Evolutionary conservation across 2,329 filamentous ascomycete genomes (phyloP), one percentile per base, ranked within the genome.

Genomic region (Apiospora pterosperma): DNA sequence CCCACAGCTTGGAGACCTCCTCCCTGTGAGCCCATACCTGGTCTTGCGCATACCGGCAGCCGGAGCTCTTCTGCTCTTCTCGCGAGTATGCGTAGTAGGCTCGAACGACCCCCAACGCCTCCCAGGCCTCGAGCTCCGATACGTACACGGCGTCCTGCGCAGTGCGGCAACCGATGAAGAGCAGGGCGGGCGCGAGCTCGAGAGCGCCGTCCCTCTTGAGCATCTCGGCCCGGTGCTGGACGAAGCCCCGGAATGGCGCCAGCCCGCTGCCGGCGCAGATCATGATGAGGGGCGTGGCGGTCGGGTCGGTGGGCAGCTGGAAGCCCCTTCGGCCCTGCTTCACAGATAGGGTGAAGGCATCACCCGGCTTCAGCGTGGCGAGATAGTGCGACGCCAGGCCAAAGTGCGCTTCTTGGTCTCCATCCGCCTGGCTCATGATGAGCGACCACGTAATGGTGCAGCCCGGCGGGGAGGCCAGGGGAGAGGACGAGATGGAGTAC

Each of bases 401-500:
- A 23, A 78, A 68, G 68, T 77, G 76, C 38, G 71, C 70, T 23
- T 62, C 61, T 25, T 63, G 52, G 12, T 63, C 63, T 4, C 63
- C 63, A 21, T 63, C 60, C 0, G 80, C 77, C 0, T 78, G 77
- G 2, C 77, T 76, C 62, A 82, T 80, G 36, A 86, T 76, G 4
- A 88, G 82, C 7, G 78, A 78, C 71, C 85, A 87, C 1, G 85
- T 88, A 38, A 89, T 78, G 0, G 83, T 82, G 80, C 81, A 63
- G 78, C 76, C 28, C 73, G 62, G 76, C 0, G 81, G 76, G 77
- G 61, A 52, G 75, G 0, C 87, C n/a, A 64, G 77, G 0, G 85
- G 84, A 0, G 85, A 87, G 0, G 84, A 87, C 0, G 85, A 88
- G 67, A 88, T 84, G 86, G 1, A 72, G 74, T 89, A 89, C 69